Evolutionary conservation across 495 filamentous ascomycete genomes (phyloP), one percentile per base, ranked within the genome.

Genomic region (Astrothelium macrocarpum): DNA sequence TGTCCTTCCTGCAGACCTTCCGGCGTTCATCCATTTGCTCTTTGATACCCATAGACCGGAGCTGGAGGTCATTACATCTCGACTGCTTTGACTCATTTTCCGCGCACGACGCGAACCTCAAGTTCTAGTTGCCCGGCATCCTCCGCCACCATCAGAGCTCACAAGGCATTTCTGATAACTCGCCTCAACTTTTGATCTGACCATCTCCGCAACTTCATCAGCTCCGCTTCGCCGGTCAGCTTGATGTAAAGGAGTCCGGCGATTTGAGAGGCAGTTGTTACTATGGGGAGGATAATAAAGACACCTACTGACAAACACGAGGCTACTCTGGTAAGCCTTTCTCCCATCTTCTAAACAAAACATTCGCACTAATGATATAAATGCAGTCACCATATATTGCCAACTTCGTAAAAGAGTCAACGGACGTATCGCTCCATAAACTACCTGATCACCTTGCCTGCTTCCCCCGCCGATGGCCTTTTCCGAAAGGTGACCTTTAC

Each of bases 271-370:
- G 65, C 59, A 43, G 36, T 61, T 26, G 64, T 53, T 64, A 66
- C 60, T 63, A 96, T 96, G 91, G 93, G 90, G 82, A 92, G 87
- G 85, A 98, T 98, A 77, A 93, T 90, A 77, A 98, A 97, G 84
- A 81, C 86, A 69, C 92, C 93, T 72, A 89, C 89, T 72, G 79
- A 87, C 69, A 93, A 94, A 76, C 94, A 98, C 79, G 87, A 88
- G 81, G 91, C 92, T 75, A 96, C 91, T 69, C 76, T 95, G 78
- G 92, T 96, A 85, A 81, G 88, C 79, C 1, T 20, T 53, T 64
- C 42, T 56, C 71, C 31, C 12, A 31, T 34, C 11, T 34, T 4
- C n/a, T 25, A 18, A 25, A 14, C 29, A 25, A 16, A 31, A 53
- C 18, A 45, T 61, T 25, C 49, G 58, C 46, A 69, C 68, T 62